Base-by-base conservation (phyloP, 2,329 filamentous ascomycete genomes). In the Penicillium palitans region DNA sequence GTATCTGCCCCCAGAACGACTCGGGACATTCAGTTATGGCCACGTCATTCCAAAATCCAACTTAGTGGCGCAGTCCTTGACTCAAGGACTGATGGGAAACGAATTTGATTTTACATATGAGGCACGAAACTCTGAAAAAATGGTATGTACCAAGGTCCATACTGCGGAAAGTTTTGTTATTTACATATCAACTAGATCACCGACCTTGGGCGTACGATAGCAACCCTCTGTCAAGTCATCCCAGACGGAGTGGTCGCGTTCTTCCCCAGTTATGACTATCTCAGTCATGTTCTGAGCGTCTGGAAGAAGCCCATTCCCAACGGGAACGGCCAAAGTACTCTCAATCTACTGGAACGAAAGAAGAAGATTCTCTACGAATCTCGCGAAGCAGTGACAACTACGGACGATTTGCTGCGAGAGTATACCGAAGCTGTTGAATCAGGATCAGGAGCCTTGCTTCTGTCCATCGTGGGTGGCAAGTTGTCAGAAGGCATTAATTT, bases 401-500 rank as follows among this genome's bases (percentile, higher is more conserved):
- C 80, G 3, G 91, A 97, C 40, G 85, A 89, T 6, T 81, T 93
- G 0, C 84, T 99, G 4, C 78, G 83, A 37, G 82, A 86, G 17
- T 99, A 98, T 73, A 86, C 85, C 8, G 76, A 83, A 25, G 86
- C 88, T 3, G 87, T 98, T 39, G 80, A 73, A 66, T 76, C 71
- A 41, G 81, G 74, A 2, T 81, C 83, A 48, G 93, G 93, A 0
- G 93, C 90, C 0, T 78, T 98, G 0, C 83, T 99, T 0, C 84
- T 99, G 27, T 93, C 91, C 54, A 93, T 99, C 3, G 89, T 99
- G 3, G 93, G 93, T 55, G 95, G 95, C 15, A 96, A 93, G 66
- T 88, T 99, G 78, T 96, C 91, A 58, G 95, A 99, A 76, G 95
- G 95, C 64, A 99, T 99, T 78, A 99, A 99, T 76, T 99, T 99